Base-by-base conservation (phyloP, 805 yeast species). In the Lipomyces kockii region DNA sequence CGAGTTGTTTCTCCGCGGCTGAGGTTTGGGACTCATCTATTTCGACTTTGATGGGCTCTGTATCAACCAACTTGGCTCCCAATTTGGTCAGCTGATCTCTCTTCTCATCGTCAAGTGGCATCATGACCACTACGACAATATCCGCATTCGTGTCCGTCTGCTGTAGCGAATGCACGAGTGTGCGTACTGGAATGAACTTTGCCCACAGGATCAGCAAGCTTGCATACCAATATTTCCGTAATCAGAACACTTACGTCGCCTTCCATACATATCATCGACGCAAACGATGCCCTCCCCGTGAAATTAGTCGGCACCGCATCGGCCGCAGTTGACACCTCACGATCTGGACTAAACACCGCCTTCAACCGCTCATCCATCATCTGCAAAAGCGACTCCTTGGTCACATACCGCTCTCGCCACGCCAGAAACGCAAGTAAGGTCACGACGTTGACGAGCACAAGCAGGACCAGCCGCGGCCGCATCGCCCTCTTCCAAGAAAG, bases 61-160 rank as follows among this genome's bases (percentile, higher is more conserved):
- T 63, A 29, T 69, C 72, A 27, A 69, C 70, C 39, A 69, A 37
- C n/a, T 64, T 69, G 6, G 71, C 72, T 2, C 72, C 72, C 5
- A 69, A 57, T 27, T 58, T 49, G 12, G 59, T 58, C 20, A 69
- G 55, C 59, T 69, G 63, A 12, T 62, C 54, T 6, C 71, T 60
- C 39, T 65, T 57, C 20, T 37, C 57, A 3, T 69, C 72, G 3
- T 34, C 12, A 6, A 69, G 51, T 22, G 65, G 46, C 9, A 49
- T 35, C 71, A 69, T 63, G 11, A 67, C 60, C 22, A 69, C 43
- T 17, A 69, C 66, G 9, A 67, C 51, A 17, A 69, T 52, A 32
- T 69, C 71, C 9, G 62, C 60, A 25, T 9, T 8, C 4, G 71
- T 60, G 14, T 54, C 51, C 14, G 68, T 58, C 20, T 14, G 20